A percentile compares a stretch with the other conserved stretches of the same genome.
These are phyloP conservation scores for Phytophthora idaei DNA, from an alignment of 352 stramenopile genomes.

Conservation along the genomic window DNA sequence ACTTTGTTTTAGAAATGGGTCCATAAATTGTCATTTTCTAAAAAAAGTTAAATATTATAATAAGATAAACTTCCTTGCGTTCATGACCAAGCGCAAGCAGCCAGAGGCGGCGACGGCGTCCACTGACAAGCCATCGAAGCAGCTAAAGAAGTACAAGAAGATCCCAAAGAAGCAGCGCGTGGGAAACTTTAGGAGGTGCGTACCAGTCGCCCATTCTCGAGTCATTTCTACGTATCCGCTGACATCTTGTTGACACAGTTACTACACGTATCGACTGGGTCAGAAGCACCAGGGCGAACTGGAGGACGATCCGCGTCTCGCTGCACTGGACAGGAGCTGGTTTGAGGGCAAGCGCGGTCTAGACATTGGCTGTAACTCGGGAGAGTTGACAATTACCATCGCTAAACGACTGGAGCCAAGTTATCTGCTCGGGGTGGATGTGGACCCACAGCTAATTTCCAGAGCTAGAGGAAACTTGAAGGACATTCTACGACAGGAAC, in stretches of 20 bases:
- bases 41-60: background rate
- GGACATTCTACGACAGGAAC: slow-evolving; percentile 63
- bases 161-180: slow-evolving; percentile 57
- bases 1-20: background rate
- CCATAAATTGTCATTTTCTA: background rate
- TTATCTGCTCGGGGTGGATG: slow-evolving; percentile 75
- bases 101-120: background rate
- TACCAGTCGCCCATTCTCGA: background rate
- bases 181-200: slow-evolving; percentile 78
- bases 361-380: slow-evolving; percentile 86
- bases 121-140: slow-evolving; percentile 15
- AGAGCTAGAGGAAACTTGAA: slow-evolving; percentile 64
- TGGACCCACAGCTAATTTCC: slow-evolving; percentile 71
- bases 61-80: no score
- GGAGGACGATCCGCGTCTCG: slow-evolving; percentile 66
- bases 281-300: slow-evolving; percentile 54
- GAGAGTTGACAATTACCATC: slow-evolving; percentile 78
- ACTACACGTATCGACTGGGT: slow-evolving; percentile 79
- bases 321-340: slow-evolving; percentile 66
- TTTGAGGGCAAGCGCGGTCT: slow-evolving; percentile 66
- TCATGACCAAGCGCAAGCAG: slow-evolving; percentile 24
- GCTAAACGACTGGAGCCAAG: slow-evolving; percentile 55
- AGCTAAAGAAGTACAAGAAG: slow-evolving; percentile 30
- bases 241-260: slow-evolving; percentile 40
- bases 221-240: slow-evolving; percentile 1